Evolutionary conservation across 305 asterid species (phyloP), one percentile per base, ranked within the genome.

Genomic region (Ajuga reptans): DNA sequence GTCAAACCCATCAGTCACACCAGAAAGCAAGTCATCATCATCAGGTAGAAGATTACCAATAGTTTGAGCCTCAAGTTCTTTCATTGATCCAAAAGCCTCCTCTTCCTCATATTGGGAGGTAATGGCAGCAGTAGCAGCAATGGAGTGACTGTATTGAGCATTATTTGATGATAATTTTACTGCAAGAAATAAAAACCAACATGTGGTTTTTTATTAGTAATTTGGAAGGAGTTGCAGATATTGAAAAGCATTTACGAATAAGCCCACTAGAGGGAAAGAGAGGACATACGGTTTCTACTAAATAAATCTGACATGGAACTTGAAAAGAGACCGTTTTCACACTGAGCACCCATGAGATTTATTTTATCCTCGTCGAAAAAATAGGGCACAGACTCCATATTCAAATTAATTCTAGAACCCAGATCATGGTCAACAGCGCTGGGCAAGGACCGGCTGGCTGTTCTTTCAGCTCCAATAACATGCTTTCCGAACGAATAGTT

Each of bases 1-100:
- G 75, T 82, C 87, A 66, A 87, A 80, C 72, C 99, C 97, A 75
- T 88, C 94, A 72, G 92, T 87, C 80, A 90, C 92, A 62, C 97
- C 96, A 79, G 98, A 87, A 64, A 93, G 86, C 74, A 93, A 78
- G 80, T 93, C 98, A 18, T 92, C 98, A 64, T 93, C 97, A 75
- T 87, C 95, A 69, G 99, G 99, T 51, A 94, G 95, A 75, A 94
- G 99, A 84, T 91, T 86, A 51, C 99, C 96, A 70, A 94, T 91
- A 64, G 99, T 85, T 43, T 86, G 93, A 71, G 98, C 99, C 84
- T 94, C 99, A 51, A 94, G 86, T 85, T 94, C 97, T 83, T 86
- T 83, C 72, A 91, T 84, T 9, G 99, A 94, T 80, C 82, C 96
- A 79, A 89, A 89, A 49, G 86, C 88, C 71, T 89, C 96, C 52